Conservation (phyloP, 176 grass and related monocot species). For the Alloteropsis semialata region DNA sequence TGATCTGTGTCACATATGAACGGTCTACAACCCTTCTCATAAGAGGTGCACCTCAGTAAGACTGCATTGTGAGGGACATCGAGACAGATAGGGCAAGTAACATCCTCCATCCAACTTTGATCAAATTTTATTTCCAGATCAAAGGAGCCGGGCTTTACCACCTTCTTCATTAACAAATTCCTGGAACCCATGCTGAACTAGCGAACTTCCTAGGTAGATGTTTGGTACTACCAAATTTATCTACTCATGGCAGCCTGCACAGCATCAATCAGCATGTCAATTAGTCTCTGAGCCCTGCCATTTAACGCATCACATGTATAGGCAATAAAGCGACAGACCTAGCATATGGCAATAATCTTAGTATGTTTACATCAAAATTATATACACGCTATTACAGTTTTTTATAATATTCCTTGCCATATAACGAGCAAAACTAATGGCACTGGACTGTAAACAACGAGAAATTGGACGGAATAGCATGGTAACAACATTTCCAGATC, state of each 20-base stretch:
- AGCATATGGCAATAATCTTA: not conserved
- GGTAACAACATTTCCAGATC: slow-evolving; percentile 15
- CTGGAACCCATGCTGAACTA: slow-evolving; percentile 43
- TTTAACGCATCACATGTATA: not conserved
- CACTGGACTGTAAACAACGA: not conserved
- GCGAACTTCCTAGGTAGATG: not conserved
- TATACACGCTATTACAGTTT: not conserved
- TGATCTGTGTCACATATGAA: slow-evolving; percentile 93
- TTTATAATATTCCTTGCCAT: not conserved
- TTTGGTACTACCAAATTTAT: not conserved
- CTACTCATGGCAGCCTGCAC: slow-evolving; percentile 36
- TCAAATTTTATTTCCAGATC: slow-evolving; percentile 50
- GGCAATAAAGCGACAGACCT: not conserved
- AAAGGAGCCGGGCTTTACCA: slow-evolving; percentile 30
- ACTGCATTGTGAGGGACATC: slow-evolving; percentile 83
- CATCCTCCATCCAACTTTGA: slow-evolving; percentile 61
- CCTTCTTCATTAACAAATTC: slow-evolving; percentile 46
- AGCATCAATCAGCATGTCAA: slow-evolving; percentile 22
- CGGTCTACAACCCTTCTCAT: slow-evolving; percentile 83
- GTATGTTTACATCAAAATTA: not conserved
- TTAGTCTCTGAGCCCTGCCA: not conserved
- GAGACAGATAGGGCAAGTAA: slow-evolving; percentile 87
- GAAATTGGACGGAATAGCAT: not conserved
- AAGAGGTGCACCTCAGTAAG: slow-evolving; percentile 70
- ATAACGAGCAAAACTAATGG: not conserved